phyloP scores from a whole-genome alignment of 2,329 filamentous ascomycete genomes.

The Trichoderma atroviride region DNA sequence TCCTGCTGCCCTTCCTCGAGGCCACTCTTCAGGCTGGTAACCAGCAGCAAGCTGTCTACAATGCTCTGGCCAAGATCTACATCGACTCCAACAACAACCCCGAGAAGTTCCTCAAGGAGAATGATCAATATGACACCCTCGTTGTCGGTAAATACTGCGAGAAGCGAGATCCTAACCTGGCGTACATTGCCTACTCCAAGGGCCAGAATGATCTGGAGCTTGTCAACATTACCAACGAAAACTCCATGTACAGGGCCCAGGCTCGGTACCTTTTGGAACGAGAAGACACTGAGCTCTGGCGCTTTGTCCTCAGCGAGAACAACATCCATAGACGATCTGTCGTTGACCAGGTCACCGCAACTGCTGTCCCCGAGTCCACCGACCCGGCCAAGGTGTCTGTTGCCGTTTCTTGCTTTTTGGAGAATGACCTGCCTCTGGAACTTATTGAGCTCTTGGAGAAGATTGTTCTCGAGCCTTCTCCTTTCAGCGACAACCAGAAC shows the following conservation, averaged over 20 bases:
- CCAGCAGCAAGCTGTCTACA: slow-evolving; percentile 95
- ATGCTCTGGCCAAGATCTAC: slow-evolving; percentile 98
- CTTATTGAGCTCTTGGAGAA: slow-evolving; percentile 98
- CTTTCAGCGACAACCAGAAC: slow-evolving; percentile 96
- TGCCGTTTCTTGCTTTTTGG: slow-evolving; percentile 90
- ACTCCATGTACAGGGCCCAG: slow-evolving; percentile 99
- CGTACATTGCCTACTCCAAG: slow-evolving; percentile 93
- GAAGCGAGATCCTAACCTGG: slow-evolving; percentile 95
- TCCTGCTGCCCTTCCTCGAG: slow-evolving; percentile 94
- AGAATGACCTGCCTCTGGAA: slow-evolving; percentile 87
- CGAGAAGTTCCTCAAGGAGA: slow-evolving; percentile 96
- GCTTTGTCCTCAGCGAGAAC: slow-evolving; percentile 91
- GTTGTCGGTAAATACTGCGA: slow-evolving; percentile 97
- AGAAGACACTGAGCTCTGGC: slow-evolving; percentile 88
- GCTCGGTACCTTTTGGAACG: slow-evolving; percentile 92
- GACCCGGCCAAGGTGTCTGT: slow-evolving; percentile 95
- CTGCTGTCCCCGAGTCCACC: slow-evolving; percentile 87
- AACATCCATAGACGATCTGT: slow-evolving; percentile 93
- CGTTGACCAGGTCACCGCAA: slow-evolving; percentile 94
- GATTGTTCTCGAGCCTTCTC: slow-evolving; percentile 98
- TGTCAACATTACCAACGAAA: slow-evolving; percentile 97
- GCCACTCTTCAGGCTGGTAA: slow-evolving; percentile 85
- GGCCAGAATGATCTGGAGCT: slow-evolving; percentile 97
- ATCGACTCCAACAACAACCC: slow-evolving; percentile 99
- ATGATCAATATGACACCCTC: slow-evolving; percentile 92